Evolutionary conservation across 352 stramenopile genomes (phyloP).

Genomic region (Phytophthora brassicae): DNA sequence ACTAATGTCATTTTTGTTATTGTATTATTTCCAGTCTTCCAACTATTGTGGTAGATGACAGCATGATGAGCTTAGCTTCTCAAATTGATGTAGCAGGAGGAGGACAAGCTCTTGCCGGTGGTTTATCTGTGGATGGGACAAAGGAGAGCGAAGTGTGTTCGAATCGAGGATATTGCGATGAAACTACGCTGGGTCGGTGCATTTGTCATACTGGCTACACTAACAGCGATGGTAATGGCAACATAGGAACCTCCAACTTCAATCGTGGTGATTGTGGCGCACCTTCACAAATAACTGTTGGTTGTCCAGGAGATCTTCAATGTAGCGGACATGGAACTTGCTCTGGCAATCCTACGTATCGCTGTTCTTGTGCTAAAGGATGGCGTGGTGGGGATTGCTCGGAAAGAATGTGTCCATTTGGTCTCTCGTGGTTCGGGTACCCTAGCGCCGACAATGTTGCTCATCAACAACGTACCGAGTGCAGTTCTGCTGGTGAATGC

Average conservation of each 20-base stretch:
- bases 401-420: constrained; percentile 59
- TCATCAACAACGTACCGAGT: constrained; percentile 55
- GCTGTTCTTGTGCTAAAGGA: constrained; percentile 68
- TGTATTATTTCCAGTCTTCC: constrained; percentile 46
- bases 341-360: constrained; percentile 49
- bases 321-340: constrained; percentile 83
- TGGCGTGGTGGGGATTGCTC: constrained; percentile 82
- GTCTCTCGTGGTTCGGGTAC: constrained; percentile 69
- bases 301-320: constrained; percentile 64
- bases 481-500: constrained; percentile 63
- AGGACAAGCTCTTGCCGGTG: constrained; percentile 7
- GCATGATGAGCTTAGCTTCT: constrained; percentile 33
- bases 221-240: constrained; percentile 64
- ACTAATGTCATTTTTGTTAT: constrained; percentile 2
- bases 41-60: constrained; percentile 49
- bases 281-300: constrained; percentile 55
- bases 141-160: constrained; percentile 77
- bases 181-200: constrained; percentile 58
- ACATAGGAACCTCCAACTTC: constrained; percentile 41
- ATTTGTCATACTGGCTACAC: constrained; percentile 65
- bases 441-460: constrained; percentile 52
- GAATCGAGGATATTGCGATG: constrained; percentile 62
- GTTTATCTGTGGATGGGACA: constrained; percentile 49
- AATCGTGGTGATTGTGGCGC: constrained; percentile 71
- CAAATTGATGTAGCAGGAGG: constrained; percentile 34